These are phyloP conservation scores for Magnaporthales sp. DNA, from an alignment of 2,329 filamentous ascomycete genomes.

Conservation along the genomic window DNA sequence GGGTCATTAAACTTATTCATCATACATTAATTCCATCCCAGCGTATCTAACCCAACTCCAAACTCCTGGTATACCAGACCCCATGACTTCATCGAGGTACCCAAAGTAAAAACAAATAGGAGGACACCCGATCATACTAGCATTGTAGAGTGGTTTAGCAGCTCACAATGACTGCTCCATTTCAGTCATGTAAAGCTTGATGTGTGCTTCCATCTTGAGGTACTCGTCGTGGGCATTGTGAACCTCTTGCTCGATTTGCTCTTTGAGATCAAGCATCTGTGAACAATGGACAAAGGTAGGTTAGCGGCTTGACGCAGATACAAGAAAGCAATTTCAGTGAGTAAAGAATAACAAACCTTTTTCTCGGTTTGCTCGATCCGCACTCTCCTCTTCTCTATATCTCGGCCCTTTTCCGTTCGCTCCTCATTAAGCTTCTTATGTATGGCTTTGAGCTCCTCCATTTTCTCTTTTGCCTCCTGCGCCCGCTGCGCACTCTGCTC, in stretches of 20 bases:
- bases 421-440: slow-evolving; percentile 80
- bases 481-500: slow-evolving; percentile 76
- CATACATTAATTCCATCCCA: neutral
- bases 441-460: slow-evolving; percentile 77
- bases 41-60: neutral
- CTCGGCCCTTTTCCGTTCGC: slow-evolving; percentile 74
- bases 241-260: slow-evolving; percentile 93
- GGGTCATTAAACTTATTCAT: neutral
- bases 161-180: slow-evolving; percentile 79
- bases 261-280: slow-evolving; percentile 94
- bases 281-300: neutral
- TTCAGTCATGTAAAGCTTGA: slow-evolving; percentile 95
- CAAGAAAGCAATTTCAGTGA: neutral
- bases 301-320: neutral
- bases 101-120: slow-evolving; percentile 11
- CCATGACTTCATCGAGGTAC: neutral
- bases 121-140: neutral
- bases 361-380: slow-evolving; percentile 97
- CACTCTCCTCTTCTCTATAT: slow-evolving; percentile 88
- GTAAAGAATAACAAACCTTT: slow-evolving; percentile 55
- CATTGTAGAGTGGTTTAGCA: neutral
- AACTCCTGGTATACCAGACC: slow-evolving; percentile 4
- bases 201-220: slow-evolving; percentile 93
- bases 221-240: slow-evolving; percentile 89
- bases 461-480: slow-evolving; percentile 70